These are phyloP conservation scores for Arabis hirsuta DNA, from an alignment of 345 rosid genomes.

Conservation along the genomic window DNA sequence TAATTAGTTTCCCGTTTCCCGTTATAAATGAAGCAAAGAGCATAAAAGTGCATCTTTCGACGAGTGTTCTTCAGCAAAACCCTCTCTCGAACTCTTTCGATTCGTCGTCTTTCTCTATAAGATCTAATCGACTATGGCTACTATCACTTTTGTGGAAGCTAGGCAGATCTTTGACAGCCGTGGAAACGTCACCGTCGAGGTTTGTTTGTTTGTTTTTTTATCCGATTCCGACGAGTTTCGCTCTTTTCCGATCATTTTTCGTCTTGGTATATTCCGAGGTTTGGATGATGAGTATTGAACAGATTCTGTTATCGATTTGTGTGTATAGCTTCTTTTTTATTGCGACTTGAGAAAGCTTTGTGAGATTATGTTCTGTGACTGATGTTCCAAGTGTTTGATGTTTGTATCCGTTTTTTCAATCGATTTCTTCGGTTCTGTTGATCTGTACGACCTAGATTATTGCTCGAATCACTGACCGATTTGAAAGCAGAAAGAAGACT, in stretches of 20 bases:
- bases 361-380: not conserved
- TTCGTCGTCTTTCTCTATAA: not conserved
- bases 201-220: constrained; percentile 31
- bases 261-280: constrained; percentile 25
- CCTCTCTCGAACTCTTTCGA: not conserved
- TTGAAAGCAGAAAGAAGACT: not conserved
- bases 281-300: not conserved
- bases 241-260: not conserved
- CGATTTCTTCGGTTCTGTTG: not conserved
- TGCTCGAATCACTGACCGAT: not conserved
- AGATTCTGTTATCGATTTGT: not conserved
- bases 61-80: constrained; percentile 14
- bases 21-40: constrained; percentile 26
- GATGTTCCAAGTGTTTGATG: constrained; percentile 6
- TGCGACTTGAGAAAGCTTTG: not conserved
- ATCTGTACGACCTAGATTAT: not conserved
- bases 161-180: constrained; percentile 98
- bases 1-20: constrained; percentile 1
- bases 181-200: constrained; percentile 97
- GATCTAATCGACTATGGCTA: constrained; percentile 49
- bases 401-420: not conserved
- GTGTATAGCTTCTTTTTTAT: not conserved
- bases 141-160: constrained; percentile 67
- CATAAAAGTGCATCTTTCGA: no score
- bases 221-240: not conserved